Conservation (phyloP, 306 rosid genomes). For the Cicer chorassanicum region DNA sequence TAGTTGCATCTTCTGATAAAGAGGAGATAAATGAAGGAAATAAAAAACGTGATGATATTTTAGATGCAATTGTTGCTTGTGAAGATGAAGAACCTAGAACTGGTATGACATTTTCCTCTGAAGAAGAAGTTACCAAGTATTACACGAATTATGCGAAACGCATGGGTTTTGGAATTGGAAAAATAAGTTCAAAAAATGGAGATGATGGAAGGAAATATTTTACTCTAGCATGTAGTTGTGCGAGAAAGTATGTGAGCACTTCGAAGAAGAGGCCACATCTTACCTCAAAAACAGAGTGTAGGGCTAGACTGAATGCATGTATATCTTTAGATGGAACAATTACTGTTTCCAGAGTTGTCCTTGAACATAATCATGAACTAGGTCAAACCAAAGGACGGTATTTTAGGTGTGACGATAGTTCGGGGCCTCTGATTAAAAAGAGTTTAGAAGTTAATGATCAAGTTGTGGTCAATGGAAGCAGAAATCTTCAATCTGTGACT, state of each 20-base stretch:
- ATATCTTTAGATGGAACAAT: constrained; percentile 6
- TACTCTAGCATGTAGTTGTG: constrained; percentile 21
- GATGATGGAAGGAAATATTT: constrained; percentile 26
- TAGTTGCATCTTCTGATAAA: too few relatives aligned
- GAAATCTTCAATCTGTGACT: background rate
- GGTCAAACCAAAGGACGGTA: background rate
- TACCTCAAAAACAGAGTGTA: background rate
- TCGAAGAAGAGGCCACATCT: constrained; percentile 4
- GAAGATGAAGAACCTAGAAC: background rate
- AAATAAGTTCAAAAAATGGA: constrained; percentile 17
- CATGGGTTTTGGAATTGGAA: background rate
- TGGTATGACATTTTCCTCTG: background rate
- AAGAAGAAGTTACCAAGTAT: background rate
- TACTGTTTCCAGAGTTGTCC: constrained; percentile 1
- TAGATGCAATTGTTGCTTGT: background rate
- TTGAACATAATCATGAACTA: constrained; percentile 20
- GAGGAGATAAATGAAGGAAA: too few relatives aligned
- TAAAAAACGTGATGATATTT: too few relatives aligned
- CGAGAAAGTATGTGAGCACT: constrained; percentile 5
- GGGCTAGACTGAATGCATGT: constrained; percentile 22
- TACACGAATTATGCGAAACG: background rate
- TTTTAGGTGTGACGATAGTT: constrained; percentile 5
- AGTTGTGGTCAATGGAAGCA: background rate
- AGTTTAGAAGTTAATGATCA: constrained; percentile 9
- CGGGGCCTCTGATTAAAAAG: background rate